phyloP scores from a whole-genome alignment of 768 basidiomycete species.

The Filobasidium floriforme region DNA sequence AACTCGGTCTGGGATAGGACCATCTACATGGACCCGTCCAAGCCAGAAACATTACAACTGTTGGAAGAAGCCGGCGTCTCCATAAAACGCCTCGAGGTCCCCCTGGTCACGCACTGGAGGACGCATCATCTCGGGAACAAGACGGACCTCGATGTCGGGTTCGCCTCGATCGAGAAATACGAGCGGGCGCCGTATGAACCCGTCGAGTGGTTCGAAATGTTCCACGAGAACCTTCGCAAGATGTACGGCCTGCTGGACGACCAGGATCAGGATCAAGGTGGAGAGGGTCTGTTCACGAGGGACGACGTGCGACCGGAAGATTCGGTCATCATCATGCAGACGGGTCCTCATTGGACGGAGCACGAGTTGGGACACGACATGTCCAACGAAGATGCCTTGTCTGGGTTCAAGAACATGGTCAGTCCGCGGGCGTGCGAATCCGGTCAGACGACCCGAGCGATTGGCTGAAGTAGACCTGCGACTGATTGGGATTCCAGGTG shows the following conservation, averaged over 20 bases:
- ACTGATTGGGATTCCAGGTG: not conserved
- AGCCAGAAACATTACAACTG: not conserved
- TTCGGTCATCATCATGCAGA: not conserved
- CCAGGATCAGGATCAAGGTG: no score
- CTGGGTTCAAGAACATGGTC: constrained; percentile 6
- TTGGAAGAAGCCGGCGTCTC: constrained; percentile 5
- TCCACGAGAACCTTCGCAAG: not conserved
- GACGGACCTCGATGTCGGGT: not conserved
- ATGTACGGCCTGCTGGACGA: not conserved
- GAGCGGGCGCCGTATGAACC: not conserved
- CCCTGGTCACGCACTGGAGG: constrained; percentile 9
- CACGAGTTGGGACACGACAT: constrained; percentile 3
- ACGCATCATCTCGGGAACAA: not conserved
- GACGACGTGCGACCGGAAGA: not conserved
- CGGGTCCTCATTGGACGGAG: constrained; percentile 8
- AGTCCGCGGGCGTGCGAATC: no score
- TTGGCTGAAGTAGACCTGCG: no score
- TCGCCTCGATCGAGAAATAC: not conserved
- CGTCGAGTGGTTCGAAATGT: not conserved
- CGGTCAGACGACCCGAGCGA: no score
- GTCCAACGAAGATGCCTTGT: constrained; percentile 1
- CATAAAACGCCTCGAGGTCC: not conserved
- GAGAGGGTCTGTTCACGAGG: not conserved
- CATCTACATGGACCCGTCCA: not conserved
- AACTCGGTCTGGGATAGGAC: constrained; percentile 4